These are phyloP conservation scores for Berberis vulgaris DNA, from an alignment of 164 flowering plant species.

Conservation along the genomic window DNA sequence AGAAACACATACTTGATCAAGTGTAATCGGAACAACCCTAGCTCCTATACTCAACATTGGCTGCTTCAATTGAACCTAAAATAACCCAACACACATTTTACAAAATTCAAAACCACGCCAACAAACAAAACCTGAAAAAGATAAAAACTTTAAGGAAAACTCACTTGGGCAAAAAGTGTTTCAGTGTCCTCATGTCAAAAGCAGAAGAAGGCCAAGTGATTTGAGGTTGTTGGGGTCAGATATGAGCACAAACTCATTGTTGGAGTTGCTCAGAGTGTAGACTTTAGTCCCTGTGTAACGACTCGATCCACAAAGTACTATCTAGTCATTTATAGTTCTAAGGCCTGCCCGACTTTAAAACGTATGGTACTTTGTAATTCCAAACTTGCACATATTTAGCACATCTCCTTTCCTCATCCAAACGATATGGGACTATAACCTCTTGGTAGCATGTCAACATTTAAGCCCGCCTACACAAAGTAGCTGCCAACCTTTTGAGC, in stretches of 20 bases:
- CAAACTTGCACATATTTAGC: too few relatives aligned
- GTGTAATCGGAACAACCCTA: constrained; percentile 82
- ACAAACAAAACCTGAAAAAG: background rate
- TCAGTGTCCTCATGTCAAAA: constrained; percentile 89
- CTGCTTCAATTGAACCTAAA: constrained; percentile 58
- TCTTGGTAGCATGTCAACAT: too few relatives aligned
- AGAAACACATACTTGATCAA: constrained; percentile 55
- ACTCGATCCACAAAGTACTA: too few relatives aligned
- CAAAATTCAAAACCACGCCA: background rate
- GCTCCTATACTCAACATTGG: constrained; percentile 51
- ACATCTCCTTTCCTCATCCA: too few relatives aligned
- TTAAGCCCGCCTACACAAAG: too few relatives aligned
- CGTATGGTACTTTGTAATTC: too few relatives aligned
- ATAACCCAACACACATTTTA: background rate
- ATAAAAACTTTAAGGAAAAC: background rate
- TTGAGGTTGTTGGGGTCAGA: constrained; percentile 70
- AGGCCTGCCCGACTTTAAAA: too few relatives aligned
- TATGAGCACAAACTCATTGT: constrained; percentile 84
- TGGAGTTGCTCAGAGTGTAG: constrained; percentile 77
- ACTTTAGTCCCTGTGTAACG: constrained; percentile 52
- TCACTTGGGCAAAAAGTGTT: constrained; percentile 84
- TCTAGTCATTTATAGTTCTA: too few relatives aligned
- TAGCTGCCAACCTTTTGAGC: too few relatives aligned
- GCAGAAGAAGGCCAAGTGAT: constrained; percentile 78
- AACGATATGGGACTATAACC: too few relatives aligned